Evolutionary conservation across 495 filamentous ascomycete species (phyloP), one percentile per base, ranked within the genome.

Genomic region (Penicillium longicatenatum): DNA sequence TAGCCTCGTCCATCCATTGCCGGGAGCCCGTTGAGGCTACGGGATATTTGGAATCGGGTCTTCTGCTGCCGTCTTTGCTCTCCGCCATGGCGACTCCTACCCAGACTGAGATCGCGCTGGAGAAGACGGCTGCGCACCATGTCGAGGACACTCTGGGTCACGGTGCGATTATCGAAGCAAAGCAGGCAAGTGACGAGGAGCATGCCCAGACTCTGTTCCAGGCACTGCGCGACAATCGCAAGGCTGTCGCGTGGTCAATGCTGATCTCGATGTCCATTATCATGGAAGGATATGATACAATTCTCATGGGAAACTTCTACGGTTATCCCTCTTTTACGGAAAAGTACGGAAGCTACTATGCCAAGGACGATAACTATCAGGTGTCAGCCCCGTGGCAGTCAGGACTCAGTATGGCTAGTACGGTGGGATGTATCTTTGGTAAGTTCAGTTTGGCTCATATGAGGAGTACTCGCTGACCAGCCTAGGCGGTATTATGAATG

Each of bases 261-360:
- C 49, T 77, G 11, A 64, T 81, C 19, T 80, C 78, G 14, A 60
- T 75, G 52, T 62, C 70, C 1, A 76, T 83, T 35, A 66, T 79
- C 54, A 82, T 83, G 79, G 78, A 82, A 59, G 80, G 80, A 10
- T 83, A 80, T 61, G 78, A 81, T 60, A 65, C 76, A 16, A 72
- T 72, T 19, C 71, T 81, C 14, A 72, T 82, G 55, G 66, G 66
- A 43, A 75, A 74, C 33, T 75, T 77, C 52, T 75, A 68, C 52
- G 68, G 59, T 21, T 75, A 73, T 41, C 72, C 71, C 21, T 35
- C 64, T 6, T 81, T 80, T 53, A 65, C 65, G 31, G 35, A 60
- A 3, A 71, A 67, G 26, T 81, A 72, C 57, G 79, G 77, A 20
- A 42, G 63, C 2, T 55, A 69, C 31, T 62, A 62, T 45, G 58